A percentile compares a stretch with the other conserved stretches of the same genome.
Evolutionary conservation across 2,329 filamentous ascomycete species (phyloP).

Genomic region (Beauveria bassiana): DNA sequence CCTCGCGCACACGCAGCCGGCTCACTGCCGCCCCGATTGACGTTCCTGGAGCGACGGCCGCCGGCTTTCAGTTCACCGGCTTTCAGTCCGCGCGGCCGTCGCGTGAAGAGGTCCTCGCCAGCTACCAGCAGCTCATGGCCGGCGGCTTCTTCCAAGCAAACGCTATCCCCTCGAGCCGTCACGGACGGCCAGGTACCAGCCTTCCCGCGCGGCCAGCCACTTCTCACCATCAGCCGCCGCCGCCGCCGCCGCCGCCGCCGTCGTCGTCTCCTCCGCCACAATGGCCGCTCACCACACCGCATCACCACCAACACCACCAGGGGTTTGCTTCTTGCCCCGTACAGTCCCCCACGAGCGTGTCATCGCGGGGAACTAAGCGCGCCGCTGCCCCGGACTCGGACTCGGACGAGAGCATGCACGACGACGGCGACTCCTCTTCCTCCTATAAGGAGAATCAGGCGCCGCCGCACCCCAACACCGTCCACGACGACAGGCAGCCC

Average conservation of each 20-base stretch:
- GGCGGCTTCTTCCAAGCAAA: conserved; percentile 52
- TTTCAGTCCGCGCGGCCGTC: conserved; percentile 22
- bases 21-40: conserved; percentile 8
- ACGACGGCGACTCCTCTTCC: conserved; percentile 9
- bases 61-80: neutral
- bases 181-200: conserved; percentile 17
- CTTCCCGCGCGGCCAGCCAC: conserved; percentile 13
- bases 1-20: conserved; percentile 8
- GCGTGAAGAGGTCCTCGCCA: conserved; percentile 46
- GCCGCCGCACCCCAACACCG: conserved; percentile 23
- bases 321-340: conserved; percentile 2
- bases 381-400: conserved; percentile 30
- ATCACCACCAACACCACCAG: neutral
- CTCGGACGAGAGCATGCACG: conserved; percentile 13
- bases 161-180: conserved; percentile 49
- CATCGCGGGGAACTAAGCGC: conserved; percentile 44
- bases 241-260: conserved; percentile 4
- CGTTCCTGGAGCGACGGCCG: neutral
- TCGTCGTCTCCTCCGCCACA: conserved; percentile 8
- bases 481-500: conserved; percentile 24
- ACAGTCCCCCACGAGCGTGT: conserved; percentile 27
- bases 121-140: conserved; percentile 48
- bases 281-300: conserved; percentile 21
- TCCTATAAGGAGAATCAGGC: conserved; percentile 12
- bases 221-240: conserved; percentile 2